phyloP scores from a whole-genome alignment of 176 grass and related monocot genomes.

The Oryza meyeriana region DNA sequence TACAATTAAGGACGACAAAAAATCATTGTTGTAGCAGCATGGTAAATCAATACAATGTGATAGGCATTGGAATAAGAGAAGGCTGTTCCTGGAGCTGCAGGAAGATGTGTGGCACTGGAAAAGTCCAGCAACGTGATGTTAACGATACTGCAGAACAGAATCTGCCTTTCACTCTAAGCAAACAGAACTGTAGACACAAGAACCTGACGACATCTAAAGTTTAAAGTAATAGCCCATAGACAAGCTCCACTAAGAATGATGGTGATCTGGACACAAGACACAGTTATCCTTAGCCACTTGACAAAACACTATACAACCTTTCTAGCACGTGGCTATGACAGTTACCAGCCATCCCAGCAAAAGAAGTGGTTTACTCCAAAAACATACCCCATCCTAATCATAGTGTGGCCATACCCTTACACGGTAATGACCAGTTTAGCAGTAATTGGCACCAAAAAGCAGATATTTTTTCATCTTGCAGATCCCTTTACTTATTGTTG shows the following conservation, averaged over 20 bases:
- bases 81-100: neutral
- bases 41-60: neutral
- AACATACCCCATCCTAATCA: slow-evolving; percentile 35
- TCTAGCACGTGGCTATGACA: slow-evolving; percentile 43
- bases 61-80: neutral
- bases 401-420: slow-evolving; percentile 6
- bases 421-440: slow-evolving; percentile 5
- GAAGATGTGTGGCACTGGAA: slow-evolving; percentile 11
- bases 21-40: neutral
- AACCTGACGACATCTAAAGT: slow-evolving; percentile 37
- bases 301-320: slow-evolving; percentile 34
- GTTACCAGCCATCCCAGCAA: slow-evolving; percentile 25
- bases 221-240: slow-evolving; percentile 33
- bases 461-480: neutral
- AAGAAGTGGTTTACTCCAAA: slow-evolving; percentile 25
- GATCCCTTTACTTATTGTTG: neutral
- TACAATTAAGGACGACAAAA: neutral
- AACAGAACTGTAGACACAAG: slow-evolving; percentile 30
- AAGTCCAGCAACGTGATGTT: slow-evolving; percentile 23
- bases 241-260: slow-evolving; percentile 38
- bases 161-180: slow-evolving; percentile 41
- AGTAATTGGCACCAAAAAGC: neutral
- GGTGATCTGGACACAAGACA: slow-evolving; percentile 32
- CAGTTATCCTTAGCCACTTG: slow-evolving; percentile 37
- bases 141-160: slow-evolving; percentile 4